phyloP scores from a whole-genome alignment of 805 yeast species.

The Schwanniomyces vanrijiae region DNA sequence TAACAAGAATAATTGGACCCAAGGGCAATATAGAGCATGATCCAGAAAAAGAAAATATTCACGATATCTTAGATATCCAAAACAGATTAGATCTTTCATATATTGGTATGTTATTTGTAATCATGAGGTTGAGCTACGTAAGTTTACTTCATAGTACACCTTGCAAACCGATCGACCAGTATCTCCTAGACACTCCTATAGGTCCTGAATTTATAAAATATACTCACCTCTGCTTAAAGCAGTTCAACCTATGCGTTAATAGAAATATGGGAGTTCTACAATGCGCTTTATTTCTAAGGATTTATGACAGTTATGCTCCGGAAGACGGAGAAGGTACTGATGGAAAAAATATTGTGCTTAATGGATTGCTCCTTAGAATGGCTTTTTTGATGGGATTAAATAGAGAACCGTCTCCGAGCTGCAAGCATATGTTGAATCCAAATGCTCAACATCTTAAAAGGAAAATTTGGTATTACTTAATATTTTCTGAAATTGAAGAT shows the following conservation, averaged over 20 bases:
- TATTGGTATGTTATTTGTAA: slow-evolving; percentile 39
- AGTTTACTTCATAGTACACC: slow-evolving; percentile 29
- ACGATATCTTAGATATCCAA: slow-evolving; percentile 25
- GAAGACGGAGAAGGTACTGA: slow-evolving; percentile 49
- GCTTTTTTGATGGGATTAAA: slow-evolving; percentile 49
- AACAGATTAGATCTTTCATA: slow-evolving; percentile 41
- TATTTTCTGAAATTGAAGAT: slow-evolving; percentile 28
- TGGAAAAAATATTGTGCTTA: slow-evolving; percentile 28
- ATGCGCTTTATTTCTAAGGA: slow-evolving; percentile 35
- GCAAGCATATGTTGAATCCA: slow-evolving; percentile 17
- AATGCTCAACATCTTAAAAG: slow-evolving; percentile 25
- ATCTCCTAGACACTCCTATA: slow-evolving; percentile 46
- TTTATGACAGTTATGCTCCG: slow-evolving; percentile 56
- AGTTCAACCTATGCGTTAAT: slow-evolving; percentile 48
- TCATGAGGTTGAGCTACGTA: slow-evolving; percentile 42
- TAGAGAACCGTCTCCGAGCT: slow-evolving; percentile 46
- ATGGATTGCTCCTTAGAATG: slow-evolving; percentile 34
- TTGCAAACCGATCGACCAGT: slow-evolving; percentile 26
- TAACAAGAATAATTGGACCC: slow-evolving; percentile 1
- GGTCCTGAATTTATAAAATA: slow-evolving; percentile 43
- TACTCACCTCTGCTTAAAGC: slow-evolving; percentile 56
- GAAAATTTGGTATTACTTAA: slow-evolving; percentile 38
- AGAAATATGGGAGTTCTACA: slow-evolving; percentile 31
- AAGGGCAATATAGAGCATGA: slow-evolving; percentile 19
- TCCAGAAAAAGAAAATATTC: slow-evolving; percentile 20